Evolutionary conservation across 192 early-diverging fungal species (phyloP), one percentile per base, ranked within the genome.

Genomic region (Neocallimastix lanati): DNA sequence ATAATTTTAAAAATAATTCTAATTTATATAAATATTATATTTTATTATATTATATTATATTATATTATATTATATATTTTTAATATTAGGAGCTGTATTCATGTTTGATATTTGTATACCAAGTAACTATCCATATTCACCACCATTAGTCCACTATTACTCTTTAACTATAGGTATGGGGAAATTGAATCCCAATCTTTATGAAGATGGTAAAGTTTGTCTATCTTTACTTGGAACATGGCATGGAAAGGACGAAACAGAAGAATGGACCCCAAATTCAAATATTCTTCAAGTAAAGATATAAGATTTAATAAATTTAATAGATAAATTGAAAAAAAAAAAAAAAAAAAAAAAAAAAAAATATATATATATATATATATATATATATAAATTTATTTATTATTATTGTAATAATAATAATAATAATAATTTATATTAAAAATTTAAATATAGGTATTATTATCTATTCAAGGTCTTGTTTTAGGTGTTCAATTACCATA

Each of bases 171-270:
- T 82, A 14, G 88, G 89, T 9, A 81, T 88, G 27, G 89, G 89
- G 29, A 81, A 87, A 78, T 82, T 90, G 33, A 90, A 90, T 77
- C 89, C 89, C 9, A 90, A 90, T 79, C 76, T 90, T 29, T 91
- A 90, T 78, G 89, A 90, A 79, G 86, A 88, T 78, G 87, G 88
- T 21, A 89, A 89, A 80, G 89, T 90, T 2, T 91, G 89, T 35
- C 83, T 90, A 21, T 88, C 86, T 76, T 81, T 90, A 14, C 82
- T 90, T 28, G 88, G 88, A 78, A 90, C 89, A 30, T 90, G 89
- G 89, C 83, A 85, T 80, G 86, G 87, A 29, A 85, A 84, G 50
- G 85, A 85, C 76, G 80, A 83, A 40, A 82, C 85, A 27, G 88
- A 89, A 82, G 83, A 82, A 12, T 91, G 89, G 88, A 85, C 83